Evolutionary conservation across 495 filamentous ascomycete species (phyloP), one percentile per base, ranked within the genome.

Genomic region (Penicillium bialowiezense): DNA sequence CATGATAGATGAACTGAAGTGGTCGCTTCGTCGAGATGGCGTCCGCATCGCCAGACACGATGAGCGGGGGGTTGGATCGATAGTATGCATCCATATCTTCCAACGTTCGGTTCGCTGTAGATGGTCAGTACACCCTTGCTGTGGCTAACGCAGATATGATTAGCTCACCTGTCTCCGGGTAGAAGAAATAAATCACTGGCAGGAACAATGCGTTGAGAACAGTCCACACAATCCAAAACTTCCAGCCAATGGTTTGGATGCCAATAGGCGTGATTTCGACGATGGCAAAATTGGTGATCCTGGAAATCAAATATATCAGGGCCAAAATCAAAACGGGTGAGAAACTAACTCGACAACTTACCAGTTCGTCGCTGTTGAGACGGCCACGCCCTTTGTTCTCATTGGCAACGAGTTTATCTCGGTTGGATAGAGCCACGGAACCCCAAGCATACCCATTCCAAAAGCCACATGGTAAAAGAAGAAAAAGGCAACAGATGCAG

Each of bases 381-480:
- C 52, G n/a, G 69, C 60, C 15, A 67, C 67, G 28, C 67, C 70
- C 13, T 56, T 60, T 1, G 62, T 61, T n/a, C 70, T 59, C 68
- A 63, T 64, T 14, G 52, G 53, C 2, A 73, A 55, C n/a, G 65
- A 68, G 48, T 70, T 72, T 50, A 73, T 55, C 48, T 73, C 70
- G 5, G 76, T 72, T 0, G 78, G 64, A 12, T 38, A 44, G 7
- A 52, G 36, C 50, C 50, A 52, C 17, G 50, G 50, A 3, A 52
- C 34, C 2, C 42, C 42, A 6, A 32, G 42, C 15, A 52, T 40
- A 5, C 73, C 74, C 29, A 72, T 61, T 8, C 71, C 75, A 47
- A 78, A 78, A 59, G 52, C 70, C 45, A 72, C 61, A 42, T 73
- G 73, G 53, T 72, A 75, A 31, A 76, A 72, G 50, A 79, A 70